phyloP scores from a whole-genome alignment of 2,329 filamentous ascomycete species.

The Paraphoma sp. region DNA sequence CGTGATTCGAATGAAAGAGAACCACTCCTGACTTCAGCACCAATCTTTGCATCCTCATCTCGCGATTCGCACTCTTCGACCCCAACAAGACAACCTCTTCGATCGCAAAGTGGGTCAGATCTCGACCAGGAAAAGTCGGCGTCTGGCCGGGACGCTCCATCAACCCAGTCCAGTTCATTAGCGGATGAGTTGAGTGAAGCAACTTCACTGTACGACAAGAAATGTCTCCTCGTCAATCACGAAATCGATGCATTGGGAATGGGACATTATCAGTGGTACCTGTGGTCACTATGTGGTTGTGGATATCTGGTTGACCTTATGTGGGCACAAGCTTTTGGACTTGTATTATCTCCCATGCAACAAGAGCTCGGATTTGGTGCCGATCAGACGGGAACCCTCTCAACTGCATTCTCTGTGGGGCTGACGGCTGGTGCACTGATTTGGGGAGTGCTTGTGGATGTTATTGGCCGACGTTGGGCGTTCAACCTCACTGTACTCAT shows the following conservation, averaged over 20 bases:
- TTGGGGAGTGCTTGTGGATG: conserved; percentile 64
- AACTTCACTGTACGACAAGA: conserved; percentile 50
- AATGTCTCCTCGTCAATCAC: conserved; percentile 52
- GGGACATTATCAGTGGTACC: conserved; percentile 61
- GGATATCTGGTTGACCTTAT: conserved; percentile 64
- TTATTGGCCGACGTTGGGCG: conserved; percentile 61
- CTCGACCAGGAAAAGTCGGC: conserved; percentile 1
- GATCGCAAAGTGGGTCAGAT: background rate
- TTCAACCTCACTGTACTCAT: conserved; percentile 67
- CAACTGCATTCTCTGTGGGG: conserved; percentile 61
- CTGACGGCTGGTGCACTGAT: conserved; percentile 63
- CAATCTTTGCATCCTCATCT: conserved; percentile 3
- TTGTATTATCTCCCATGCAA: conserved; percentile 61
- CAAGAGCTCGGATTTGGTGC: conserved; percentile 63
- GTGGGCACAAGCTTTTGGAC: conserved; percentile 65
- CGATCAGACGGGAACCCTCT: conserved; percentile 58
- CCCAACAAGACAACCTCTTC: background rate
- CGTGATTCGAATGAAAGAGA: background rate
- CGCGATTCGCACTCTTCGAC: background rate
- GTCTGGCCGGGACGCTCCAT: conserved; percentile 1
- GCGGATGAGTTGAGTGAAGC: conserved; percentile 16
- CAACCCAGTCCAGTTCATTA: conserved; percentile 1
- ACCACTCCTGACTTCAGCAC: background rate
- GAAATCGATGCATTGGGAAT: conserved; percentile 62
- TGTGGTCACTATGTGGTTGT: conserved; percentile 61